Evolutionary conservation across 768 basidiomycete species (phyloP), one percentile per base, ranked within the genome.

Genomic region (Leucogyrophana mollusca): DNA sequence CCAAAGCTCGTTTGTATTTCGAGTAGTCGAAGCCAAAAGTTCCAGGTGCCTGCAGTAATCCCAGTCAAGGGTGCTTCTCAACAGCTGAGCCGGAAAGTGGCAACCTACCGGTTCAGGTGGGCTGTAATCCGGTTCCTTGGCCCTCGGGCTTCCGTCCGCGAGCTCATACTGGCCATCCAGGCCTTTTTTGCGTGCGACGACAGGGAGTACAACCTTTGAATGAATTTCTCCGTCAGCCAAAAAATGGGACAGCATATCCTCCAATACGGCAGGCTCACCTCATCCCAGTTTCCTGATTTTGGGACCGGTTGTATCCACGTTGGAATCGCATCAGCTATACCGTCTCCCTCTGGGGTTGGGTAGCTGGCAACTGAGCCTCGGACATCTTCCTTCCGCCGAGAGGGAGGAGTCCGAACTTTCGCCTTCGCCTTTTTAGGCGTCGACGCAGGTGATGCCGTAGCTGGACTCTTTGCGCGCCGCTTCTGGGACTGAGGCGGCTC

Each of bases 181-280:
- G 7, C 90, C 89, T 57, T 81, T 87, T 70, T 91, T 90, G 47
- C 87, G 76, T 7, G 90, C 89, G 10, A 93, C 88, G 4, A 86
- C 88, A 20, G 90, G 90, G 10, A 92, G 70, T 1, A 93, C 85
- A 32, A 91, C 88, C 88, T 90, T 52, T 3, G 34, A 43, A 36
- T 20, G 16, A 47, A 34, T 30, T 30, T 13, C 13, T 30, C 13
- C 7, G 27, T n/a, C 22, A 25, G 16, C 18, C 43, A 49, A 55
- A 4, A 45, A 40, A 47, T 37, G 56, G 45, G 39, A 23, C 3
- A 24, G 20, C 27, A 13, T 2, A 33, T 33, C n/a, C n/a, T n/a
- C 11, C 39, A 27, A 52, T 9, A 10, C 3, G 41, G 5, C 40
- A 34, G 22, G 70, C 77, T 58, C 56, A 81, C 88, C 60, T 93